Evolutionary conservation across 202 grass and related monocot species (phyloP).

Genomic region (Musa balbisiana): DNA sequence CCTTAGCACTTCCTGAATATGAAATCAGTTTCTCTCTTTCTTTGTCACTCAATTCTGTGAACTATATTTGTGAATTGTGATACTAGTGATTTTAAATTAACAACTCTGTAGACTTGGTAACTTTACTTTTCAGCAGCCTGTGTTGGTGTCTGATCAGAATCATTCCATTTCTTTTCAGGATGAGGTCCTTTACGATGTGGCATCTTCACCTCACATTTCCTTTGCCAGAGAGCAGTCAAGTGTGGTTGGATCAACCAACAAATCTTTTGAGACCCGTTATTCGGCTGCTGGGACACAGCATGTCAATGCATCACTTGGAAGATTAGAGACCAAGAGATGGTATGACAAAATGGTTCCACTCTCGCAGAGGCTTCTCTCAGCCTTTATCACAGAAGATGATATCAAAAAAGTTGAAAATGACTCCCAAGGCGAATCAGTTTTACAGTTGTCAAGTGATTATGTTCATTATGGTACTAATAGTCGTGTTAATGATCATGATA

Average conservation of each 20-base stretch:
- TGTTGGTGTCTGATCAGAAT: neutral
- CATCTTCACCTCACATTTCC: conserved; percentile 35
- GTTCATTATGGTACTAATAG: conserved; percentile 25
- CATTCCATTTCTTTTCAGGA: conserved; percentile 26
- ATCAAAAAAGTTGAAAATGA: conserved; percentile 35
- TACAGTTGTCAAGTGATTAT: conserved; percentile 33
- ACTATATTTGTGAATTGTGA: neutral
- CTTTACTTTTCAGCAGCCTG: neutral
- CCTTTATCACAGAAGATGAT: conserved; percentile 62
- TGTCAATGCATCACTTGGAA: conserved; percentile 25
- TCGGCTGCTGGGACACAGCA: conserved; percentile 12
- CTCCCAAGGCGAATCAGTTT: conserved; percentile 20
- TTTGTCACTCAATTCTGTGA: neutral
- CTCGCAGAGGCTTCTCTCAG: conserved; percentile 69
- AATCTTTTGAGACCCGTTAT: conserved; percentile 23
- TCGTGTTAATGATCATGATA: conserved; percentile 33
- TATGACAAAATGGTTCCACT: conserved; percentile 54
- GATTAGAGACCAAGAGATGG: conserved; percentile 38
- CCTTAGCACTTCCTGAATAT: neutral
- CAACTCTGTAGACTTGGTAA: neutral
- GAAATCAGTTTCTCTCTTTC: neutral
- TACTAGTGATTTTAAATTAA: neutral
- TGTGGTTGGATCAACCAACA: conserved; percentile 25
- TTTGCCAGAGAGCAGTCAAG: conserved; percentile 28
- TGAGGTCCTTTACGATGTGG: conserved; percentile 26